A percentile compares a stretch with the other conserved stretches of the same genome.
These are phyloP conservation scores for Cytospora schulzeri DNA, from an alignment of 2,329 filamentous ascomycete species.

Conservation along the genomic window DNA sequence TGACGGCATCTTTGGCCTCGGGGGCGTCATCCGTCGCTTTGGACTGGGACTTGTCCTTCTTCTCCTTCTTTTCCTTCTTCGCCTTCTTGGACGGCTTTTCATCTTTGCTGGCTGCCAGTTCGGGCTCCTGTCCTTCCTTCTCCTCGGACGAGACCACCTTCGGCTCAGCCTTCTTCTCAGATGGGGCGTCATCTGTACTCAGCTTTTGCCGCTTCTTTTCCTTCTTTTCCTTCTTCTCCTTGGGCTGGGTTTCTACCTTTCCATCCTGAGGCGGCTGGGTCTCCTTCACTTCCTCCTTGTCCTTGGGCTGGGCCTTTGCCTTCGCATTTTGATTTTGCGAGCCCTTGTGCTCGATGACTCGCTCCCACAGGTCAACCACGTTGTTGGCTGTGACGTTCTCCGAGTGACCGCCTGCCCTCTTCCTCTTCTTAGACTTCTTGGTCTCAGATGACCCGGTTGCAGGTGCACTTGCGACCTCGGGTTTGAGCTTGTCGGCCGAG, in stretches of 20 bases:
- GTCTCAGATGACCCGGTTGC: conserved; percentile 38
- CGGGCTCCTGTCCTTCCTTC: conserved; percentile 28
- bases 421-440: conserved; percentile 61
- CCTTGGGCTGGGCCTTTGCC: conserved; percentile 10
- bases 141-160: conserved; percentile 33
- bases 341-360: conserved; percentile 72
- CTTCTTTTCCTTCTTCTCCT: conserved; percentile 35
- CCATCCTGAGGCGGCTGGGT: conserved; percentile 32
- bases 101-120: conserved; percentile 14
- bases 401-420: conserved; percentile 43
- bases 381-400: conserved; percentile 66
- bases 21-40: conserved; percentile 17
- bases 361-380: conserved; percentile 76
- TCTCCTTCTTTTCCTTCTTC: conserved; percentile 37
- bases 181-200: conserved; percentile 23
- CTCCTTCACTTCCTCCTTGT: conserved; percentile 33
- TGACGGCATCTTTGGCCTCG: conserved; percentile 32
- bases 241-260: conserved; percentile 26
- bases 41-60: conserved; percentile 32
- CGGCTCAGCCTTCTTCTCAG: conserved; percentile 31
- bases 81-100: conserved; percentile 25
- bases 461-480: conserved; percentile 55
- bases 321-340: conserved; percentile 32
- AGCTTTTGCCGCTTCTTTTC: conserved; percentile 32
- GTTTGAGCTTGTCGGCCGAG: conserved; percentile 69